Conservation (phyloP, 371 early-diverging fungal species). For the Lichtheimia ramosa region DNA sequence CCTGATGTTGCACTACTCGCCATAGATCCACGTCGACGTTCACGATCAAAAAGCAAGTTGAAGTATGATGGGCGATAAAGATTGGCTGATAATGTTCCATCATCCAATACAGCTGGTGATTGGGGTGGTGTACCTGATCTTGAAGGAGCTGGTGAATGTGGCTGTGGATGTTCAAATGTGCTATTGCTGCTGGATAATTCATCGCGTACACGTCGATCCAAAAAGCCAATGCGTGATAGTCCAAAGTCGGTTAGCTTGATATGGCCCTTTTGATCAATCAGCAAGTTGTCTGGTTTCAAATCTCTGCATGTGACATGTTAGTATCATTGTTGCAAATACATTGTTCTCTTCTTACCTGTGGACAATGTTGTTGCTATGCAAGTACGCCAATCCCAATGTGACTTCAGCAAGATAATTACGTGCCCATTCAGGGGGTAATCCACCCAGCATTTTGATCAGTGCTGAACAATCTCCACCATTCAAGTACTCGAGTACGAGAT, state of each 20-base stretch:
- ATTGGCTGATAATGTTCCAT: conserved; percentile 11
- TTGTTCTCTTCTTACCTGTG: conserved; percentile 66
- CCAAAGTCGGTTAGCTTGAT: conserved; percentile 96
- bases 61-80: conserved; percentile 38
- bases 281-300: conserved; percentile 89
- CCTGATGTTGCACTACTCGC: conserved; percentile 22
- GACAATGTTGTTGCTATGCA: conserved; percentile 82
- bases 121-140: conserved; percentile 44
- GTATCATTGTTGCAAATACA: neutral
- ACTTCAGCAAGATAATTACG: conserved; percentile 94
- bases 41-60: conserved; percentile 20
- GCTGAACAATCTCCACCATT: conserved; percentile 98
- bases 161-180: conserved; percentile 21
- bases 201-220: conserved; percentile 76
- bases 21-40: conserved; percentile 32
- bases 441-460: conserved; percentile 82
- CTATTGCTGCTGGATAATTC: conserved; percentile 31
- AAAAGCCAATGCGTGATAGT: conserved; percentile 83
- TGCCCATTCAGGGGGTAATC: conserved; percentile 87
- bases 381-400: conserved; percentile 90
- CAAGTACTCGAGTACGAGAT: conserved; percentile 94
- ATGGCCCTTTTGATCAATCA: conserved; percentile 90
- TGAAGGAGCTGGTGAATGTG: conserved; percentile 44
- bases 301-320: conserved; percentile 49
- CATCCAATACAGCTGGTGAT: conserved; percentile 33